Percentiles rank a stretch among this genome's conserved stretches.
Evolutionary conservation across 2,329 filamentous ascomycete genomes (phyloP).

Genomic region (Ceratocystis cubensis): DNA sequence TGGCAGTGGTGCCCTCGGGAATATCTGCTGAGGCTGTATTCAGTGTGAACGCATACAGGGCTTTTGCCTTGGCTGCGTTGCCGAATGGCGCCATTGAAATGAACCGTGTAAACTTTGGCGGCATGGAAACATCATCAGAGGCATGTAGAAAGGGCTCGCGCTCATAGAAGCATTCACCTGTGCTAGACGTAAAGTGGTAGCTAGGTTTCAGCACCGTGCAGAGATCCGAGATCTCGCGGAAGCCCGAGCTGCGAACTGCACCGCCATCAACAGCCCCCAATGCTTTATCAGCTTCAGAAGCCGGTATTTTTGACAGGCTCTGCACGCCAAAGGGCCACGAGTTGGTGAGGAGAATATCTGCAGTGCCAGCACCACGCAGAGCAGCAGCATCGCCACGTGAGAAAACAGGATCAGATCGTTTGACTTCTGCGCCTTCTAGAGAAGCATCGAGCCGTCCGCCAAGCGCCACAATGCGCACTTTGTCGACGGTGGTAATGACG

Average conservation of each 20-base stretch:
- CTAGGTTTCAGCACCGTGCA: slow-evolving; percentile 71
- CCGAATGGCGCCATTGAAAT: slow-evolving; percentile 73
- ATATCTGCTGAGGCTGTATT: slow-evolving; percentile 33
- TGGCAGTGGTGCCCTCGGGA: slow-evolving; percentile 60
- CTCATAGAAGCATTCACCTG: slow-evolving; percentile 61
- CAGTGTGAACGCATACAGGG: slow-evolving; percentile 66
- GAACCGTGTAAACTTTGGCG: slow-evolving; percentile 58
- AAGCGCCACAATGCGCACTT: slow-evolving; percentile 73
- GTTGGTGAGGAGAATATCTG: slow-evolving; percentile 78
- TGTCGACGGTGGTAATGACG: slow-evolving; percentile 78
- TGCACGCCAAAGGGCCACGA: slow-evolving; percentile 71
- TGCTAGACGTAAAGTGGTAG: slow-evolving; percentile 72
- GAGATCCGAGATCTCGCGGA: slow-evolving; percentile 64
- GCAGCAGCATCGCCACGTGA: slow-evolving; percentile 62
- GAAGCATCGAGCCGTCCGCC: slow-evolving; percentile 60
- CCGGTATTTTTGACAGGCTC: slow-evolving; percentile 50
- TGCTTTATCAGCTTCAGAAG: slow-evolving; percentile 26
- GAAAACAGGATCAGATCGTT: slow-evolving; percentile 67
- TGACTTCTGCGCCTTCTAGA: slow-evolving; percentile 50
- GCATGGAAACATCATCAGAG: slow-evolving; percentile 35
- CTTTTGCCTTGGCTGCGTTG: slow-evolving; percentile 65
- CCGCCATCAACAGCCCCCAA: background rate
- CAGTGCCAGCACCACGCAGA: slow-evolving; percentile 60
- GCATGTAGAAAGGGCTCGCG: slow-evolving; percentile 72
- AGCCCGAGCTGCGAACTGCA: slow-evolving; percentile 28